Conservation (phyloP, 163 green algal genomes). For the Coccomyxa subellipsoidea region DNA sequence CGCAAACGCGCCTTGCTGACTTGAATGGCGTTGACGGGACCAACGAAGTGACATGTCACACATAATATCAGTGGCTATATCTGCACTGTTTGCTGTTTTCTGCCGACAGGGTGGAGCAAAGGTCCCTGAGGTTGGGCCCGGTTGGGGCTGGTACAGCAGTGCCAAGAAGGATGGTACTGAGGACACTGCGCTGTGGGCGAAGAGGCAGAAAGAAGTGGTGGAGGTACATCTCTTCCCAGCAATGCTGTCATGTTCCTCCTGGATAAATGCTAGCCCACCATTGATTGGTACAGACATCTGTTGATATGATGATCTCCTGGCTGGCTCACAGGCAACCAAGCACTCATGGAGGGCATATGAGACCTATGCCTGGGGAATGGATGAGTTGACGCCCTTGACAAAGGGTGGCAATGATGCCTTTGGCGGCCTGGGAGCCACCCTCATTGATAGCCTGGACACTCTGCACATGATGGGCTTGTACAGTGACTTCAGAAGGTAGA, state of each 20-base stretch:
- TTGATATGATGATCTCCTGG: not conserved
- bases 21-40: no score
- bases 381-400: constrained; percentile 74
- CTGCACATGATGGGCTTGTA: constrained; percentile 55
- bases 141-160: not conserved
- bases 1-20: no score
- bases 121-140: not conserved
- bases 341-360: constrained; percentile 30
- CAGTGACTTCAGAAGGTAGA: constrained; percentile 40
- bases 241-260: no score
- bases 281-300: not conserved
- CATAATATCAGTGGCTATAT: no score
- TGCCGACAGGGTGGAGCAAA: not conserved
- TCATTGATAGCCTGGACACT: constrained; percentile 54
- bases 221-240: not conserved
- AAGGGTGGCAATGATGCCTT: constrained; percentile 47
- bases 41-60: no score
- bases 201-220: not conserved
- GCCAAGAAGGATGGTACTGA: not conserved
- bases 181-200: not conserved
- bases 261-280: not conserved
- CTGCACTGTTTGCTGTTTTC: no score
- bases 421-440: constrained; percentile 44
- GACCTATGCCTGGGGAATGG: constrained; percentile 38
- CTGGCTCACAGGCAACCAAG: not conserved